Base-by-base conservation (phyloP, 257 asterid genomes). In the Paraleonurus japonicus region DNA sequence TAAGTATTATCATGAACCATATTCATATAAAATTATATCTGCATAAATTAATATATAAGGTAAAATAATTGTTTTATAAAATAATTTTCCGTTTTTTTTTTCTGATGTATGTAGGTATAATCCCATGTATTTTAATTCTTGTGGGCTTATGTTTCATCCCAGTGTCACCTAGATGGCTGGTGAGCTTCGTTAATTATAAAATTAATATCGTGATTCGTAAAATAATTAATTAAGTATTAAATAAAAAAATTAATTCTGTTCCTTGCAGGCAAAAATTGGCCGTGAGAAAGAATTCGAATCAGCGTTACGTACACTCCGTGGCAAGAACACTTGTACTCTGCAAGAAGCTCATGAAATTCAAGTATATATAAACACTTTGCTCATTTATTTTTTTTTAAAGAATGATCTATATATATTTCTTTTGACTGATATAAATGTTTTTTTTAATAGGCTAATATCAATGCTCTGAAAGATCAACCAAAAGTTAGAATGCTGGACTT, bases 91-190 rank as follows among this genome's bases (percentile, higher is more conserved):
- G n/a, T n/a, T 41, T 41, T 16, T 17, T 48, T n/a, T 0, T 15
- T 0, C 1, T n/a, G 3, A 5, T 48, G 0, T 71, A 60, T 80
- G 81, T 58, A 90, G 97, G 98, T 37, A 51, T 90, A 67, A 47
- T 93, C 57, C 98, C 98, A 4, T 90, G 98, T 66, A 16, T 81
- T 69, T 16, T 93, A 35, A 80, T 87, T 68, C 81, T 93, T 15
- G 81, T 82, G 24, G 97, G 98, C 61, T 78, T 90, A 5, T 80
- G 82, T 71, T 88, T 88, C 78, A 82, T 90, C 79, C 98, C 98
- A 0, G 98, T 90, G 77, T 93, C 98, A 13, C 98, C 98, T 16
- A 82, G 97, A 81, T 90, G 98, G 98, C 96, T 93, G 92, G 98
- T 92, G 67, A 83, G 87, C 30, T 61, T 76, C 71, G 24, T 3